A percentile compares a stretch with the other conserved stretches of the same genome.
Evolutionary conservation across 2,329 filamentous ascomycete genomes (phyloP).

Genomic region (Domatiomyces catenatus): DNA sequence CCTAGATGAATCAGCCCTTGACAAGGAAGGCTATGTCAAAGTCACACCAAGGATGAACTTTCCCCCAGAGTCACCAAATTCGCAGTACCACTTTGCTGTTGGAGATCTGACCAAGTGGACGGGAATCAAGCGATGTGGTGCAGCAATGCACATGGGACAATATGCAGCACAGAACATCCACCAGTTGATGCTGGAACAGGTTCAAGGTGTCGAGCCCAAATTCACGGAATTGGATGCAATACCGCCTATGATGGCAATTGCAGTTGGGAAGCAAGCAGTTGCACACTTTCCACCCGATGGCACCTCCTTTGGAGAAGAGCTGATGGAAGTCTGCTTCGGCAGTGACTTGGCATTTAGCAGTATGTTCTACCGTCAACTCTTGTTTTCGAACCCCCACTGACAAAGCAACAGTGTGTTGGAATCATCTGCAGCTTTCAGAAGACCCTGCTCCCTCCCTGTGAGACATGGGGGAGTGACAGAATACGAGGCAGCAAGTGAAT

Average conservation of each 20-base stretch:
- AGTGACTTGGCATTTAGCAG: constrained; percentile 51
- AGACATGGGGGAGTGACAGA: not conserved
- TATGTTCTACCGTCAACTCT: constrained; percentile 12
- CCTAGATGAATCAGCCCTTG: constrained; percentile 43
- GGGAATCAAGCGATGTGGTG: constrained; percentile 65
- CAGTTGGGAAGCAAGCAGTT: constrained; percentile 54
- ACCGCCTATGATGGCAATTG: constrained; percentile 53
- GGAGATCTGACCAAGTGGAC: constrained; percentile 59
- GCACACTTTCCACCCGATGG: constrained; percentile 45
- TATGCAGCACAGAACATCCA: constrained; percentile 52
- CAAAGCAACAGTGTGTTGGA: constrained; percentile 36
- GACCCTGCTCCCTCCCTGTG: not conserved
- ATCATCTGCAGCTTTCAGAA: constrained; percentile 36
- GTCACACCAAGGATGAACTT: constrained; percentile 46
- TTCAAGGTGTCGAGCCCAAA: constrained; percentile 26
- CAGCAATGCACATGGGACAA: constrained; percentile 59
- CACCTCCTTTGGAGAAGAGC: constrained; percentile 44
- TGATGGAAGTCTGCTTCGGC: constrained; percentile 49
- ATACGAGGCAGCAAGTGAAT: not conserved
- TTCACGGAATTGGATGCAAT: constrained; percentile 39
- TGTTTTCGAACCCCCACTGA: constrained; percentile 6
- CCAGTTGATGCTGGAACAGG: constrained; percentile 39
- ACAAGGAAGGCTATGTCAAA: constrained; percentile 50
- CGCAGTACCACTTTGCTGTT: constrained; percentile 48
- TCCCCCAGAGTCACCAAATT: constrained; percentile 38